Base-by-base conservation (phyloP, 2,329 filamentous ascomycete genomes). In the Magnaporthiopsis incrustans region DNA sequence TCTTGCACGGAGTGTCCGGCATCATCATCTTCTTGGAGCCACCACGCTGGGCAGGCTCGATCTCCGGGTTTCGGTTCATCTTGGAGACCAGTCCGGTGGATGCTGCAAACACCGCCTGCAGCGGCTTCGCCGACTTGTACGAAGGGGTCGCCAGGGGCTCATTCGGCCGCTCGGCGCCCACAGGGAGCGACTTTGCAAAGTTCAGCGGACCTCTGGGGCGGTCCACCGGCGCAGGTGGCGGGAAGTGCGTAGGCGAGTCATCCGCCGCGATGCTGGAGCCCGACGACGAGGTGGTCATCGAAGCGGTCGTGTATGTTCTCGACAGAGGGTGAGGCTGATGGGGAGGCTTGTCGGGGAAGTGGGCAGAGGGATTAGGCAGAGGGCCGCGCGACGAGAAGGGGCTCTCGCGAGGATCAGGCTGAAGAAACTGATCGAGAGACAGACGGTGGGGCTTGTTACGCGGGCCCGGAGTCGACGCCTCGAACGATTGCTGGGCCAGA, bases 51-150 rank as follows among this genome's bases (percentile, higher is more conserved):
- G 76, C 71, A 79, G 77, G 68, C 74, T 80, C 84, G 62, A 91
- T 84, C 69, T 97, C 91, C 0, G 88, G 85, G 73, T 91, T 88
- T 65, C 91, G 88, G 71, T 95, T 96, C 75, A 96, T 91, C 78
- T 99, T 99, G 14, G 95, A 97, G 63, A 99, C 89, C 33, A 99
- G 80, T 1, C 94, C 93, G 0, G 95, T 98, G 1, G 95, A 98
- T 6, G 44, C 44, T 81, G 92, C 92, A 76, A 97, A 97, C 8
- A 92, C 92, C 57, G 90, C 87, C 38, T 90, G 88, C 64, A 90
- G 83, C 27, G 93, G 89, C 72, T 88, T 92, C 10, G 86, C 89
- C 62, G 85, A 81, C 75, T 91, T 93, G 77, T 90, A 95, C 63
- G 89, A 84, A 0, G 91, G 91, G 0, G 91, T 96, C 38, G 89